A percentile compares a stretch with the other conserved stretches of the same genome.
These are phyloP conservation scores for Saccharomyces uvarum DNA, from an alignment of 1,139 yeast species.

Conservation along the genomic window DNA sequence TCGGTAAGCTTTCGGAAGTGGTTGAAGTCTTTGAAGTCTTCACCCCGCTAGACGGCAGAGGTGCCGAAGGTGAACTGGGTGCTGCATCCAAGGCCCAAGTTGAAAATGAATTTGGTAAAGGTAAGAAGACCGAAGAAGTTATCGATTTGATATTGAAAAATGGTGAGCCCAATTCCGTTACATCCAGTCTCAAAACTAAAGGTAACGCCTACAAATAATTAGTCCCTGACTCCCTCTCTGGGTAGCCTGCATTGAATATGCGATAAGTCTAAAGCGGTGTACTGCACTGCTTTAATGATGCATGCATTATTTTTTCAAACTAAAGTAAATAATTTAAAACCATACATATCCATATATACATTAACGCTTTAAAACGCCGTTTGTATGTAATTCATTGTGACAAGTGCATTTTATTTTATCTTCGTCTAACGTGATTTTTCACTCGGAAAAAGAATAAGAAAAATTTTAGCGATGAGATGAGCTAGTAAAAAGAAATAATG, in stretches of 20 bases:
- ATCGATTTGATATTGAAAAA: conserved; percentile 47
- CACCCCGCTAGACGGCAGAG: conserved; percentile 50
- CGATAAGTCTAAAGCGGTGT: background rate
- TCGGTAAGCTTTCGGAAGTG: conserved; percentile 43
- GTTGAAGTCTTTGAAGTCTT: conserved; percentile 61
- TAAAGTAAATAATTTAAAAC: background rate
- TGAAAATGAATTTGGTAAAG: conserved; percentile 57
- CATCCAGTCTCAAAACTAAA: background rate
- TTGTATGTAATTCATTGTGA: background rate
- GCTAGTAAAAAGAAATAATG: background rate
- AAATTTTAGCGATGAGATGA: conserved; percentile 7
- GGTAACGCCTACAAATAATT: conserved; percentile 3
- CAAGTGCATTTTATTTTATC: background rate
- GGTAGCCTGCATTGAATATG: background rate
- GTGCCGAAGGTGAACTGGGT: conserved; percentile 63
- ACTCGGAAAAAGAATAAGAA: background rate
- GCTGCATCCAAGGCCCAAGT: conserved; percentile 65
- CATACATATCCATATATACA: background rate
- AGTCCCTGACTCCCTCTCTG: background rate
- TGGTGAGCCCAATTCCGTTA: conserved; percentile 36
- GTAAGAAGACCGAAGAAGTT: conserved; percentile 39
- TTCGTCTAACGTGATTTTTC: background rate
- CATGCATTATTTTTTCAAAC: background rate
- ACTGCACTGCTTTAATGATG: background rate
- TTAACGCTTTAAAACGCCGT: background rate